phyloP scores from a whole-genome alignment of 2,329 filamentous ascomycete genomes.

The Fusarium anguioides region DNA sequence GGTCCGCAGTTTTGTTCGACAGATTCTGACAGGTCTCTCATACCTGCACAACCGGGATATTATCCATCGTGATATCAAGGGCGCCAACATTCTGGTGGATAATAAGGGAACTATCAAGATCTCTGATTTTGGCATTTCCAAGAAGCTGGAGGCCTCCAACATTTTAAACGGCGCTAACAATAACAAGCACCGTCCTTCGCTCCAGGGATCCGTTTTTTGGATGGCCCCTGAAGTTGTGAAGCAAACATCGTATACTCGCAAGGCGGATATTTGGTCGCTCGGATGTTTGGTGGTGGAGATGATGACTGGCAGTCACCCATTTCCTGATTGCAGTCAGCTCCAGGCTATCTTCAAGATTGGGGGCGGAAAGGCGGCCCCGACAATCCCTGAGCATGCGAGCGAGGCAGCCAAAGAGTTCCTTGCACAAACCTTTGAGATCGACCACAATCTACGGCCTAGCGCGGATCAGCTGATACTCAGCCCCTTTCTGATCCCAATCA shows the following conservation, averaged over 20 bases:
- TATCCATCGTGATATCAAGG: conserved; percentile 99
- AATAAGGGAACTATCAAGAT: conserved; percentile 99
- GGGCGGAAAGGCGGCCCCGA: conserved; percentile 85
- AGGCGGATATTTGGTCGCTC: conserved; percentile 98
- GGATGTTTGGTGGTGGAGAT: conserved; percentile 98
- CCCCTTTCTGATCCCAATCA: conserved; percentile 81
- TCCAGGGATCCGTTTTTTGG: conserved; percentile 99
- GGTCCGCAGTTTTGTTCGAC: conserved; percentile 94
- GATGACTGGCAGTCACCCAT: conserved; percentile 97
- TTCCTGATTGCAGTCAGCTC: conserved; percentile 95
- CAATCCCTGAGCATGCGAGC: conserved; percentile 87
- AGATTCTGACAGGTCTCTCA: conserved; percentile 91
- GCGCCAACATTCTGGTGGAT: conserved; percentile 97
- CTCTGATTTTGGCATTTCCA: conserved; percentile 98
- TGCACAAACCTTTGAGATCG: conserved; percentile 91
- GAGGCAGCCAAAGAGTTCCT: conserved; percentile 87
- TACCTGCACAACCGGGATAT: conserved; percentile 96
- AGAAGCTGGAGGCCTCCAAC: conserved; percentile 93
- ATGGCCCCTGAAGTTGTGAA: conserved; percentile 99
- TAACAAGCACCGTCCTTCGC: conserved; percentile 77
- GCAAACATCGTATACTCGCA: conserved; percentile 96
- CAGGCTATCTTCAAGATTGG: conserved; percentile 99
- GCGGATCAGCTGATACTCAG: conserved; percentile 90
- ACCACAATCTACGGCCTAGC: conserved; percentile 90
- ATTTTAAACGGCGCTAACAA: conserved; percentile 77